These are phyloP conservation scores for Ophiostoma triangulosporum DNA, from an alignment of 2,329 filamentous ascomycete genomes.

Conservation along the genomic window DNA sequence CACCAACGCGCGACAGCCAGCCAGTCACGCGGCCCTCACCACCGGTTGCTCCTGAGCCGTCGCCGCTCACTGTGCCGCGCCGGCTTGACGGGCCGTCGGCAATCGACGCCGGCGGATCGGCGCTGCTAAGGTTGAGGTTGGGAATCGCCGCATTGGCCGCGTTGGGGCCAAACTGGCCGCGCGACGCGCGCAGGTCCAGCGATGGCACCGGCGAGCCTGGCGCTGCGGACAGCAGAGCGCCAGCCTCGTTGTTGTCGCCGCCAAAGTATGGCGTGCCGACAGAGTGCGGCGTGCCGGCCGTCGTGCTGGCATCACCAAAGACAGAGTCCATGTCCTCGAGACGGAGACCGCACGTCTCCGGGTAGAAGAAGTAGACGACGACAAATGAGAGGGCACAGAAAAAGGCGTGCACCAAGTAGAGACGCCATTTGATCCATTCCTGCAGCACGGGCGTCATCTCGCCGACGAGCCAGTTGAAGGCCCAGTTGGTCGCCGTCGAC, in stretches of 20 bases:
- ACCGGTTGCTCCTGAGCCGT: constrained; percentile 18
- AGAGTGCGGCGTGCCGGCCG: constrained; percentile 60
- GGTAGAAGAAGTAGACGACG: constrained; percentile 94
- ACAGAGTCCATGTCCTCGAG: constrained; percentile 93
- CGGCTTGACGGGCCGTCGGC: constrained; percentile 27
- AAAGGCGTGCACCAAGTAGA: constrained; percentile 92
- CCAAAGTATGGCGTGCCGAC: constrained; percentile 65
- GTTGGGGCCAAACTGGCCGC: constrained; percentile 40
- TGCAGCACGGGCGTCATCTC: constrained; percentile 90
- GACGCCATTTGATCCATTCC: constrained; percentile 80
- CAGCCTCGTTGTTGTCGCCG: constrained; percentile 58
- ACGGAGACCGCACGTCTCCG: constrained; percentile 88
- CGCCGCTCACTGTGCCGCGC: constrained; percentile 13
- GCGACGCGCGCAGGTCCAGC: constrained; percentile 49
- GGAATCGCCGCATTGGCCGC: constrained; percentile 69
- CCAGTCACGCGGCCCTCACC: constrained; percentile 28
- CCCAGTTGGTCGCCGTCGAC: constrained; percentile 95
- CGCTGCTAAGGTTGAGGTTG: constrained; percentile 50
- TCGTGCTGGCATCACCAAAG: constrained; percentile 84
- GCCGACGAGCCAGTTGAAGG: constrained; percentile 94
- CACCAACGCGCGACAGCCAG: constrained; percentile 31
- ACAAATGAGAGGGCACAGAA: constrained; percentile 94
- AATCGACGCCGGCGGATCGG: constrained; percentile 55
- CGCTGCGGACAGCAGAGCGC: constrained; percentile 54
- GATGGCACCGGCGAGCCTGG: constrained; percentile 68